Base-by-base conservation (phyloP, 495 filamentous ascomycete species). In the Penicillium arizonense region DNA sequence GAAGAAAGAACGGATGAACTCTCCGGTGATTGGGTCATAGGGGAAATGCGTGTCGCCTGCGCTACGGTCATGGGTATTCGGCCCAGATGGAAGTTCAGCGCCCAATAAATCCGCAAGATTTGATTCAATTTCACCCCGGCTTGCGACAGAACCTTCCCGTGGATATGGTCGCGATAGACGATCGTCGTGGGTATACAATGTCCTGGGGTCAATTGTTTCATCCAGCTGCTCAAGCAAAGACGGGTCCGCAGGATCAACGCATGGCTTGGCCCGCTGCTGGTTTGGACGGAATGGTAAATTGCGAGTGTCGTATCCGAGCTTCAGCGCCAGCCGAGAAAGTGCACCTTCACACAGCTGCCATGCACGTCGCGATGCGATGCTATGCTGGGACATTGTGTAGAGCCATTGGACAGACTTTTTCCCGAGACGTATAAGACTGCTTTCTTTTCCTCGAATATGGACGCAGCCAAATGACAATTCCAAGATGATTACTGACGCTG, bases 381-480 rank as follows among this genome's bases (percentile, higher is more conserved):
- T 79, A 18, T 71, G 68, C 21, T 72, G 60, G 10, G 79, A 72
- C 79, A 85, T 79, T 40, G 68, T 68, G 30, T 70, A 65, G 6
- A 86, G 67, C 81, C 82, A 85, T n/a, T 67, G 64, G 10, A 83
- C 68, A 9, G 75, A 76, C 46, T 83, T 84, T 40, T 83, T 82
- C 0, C 79, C 65, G 5, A 78, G 64, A 5, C 63, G 48, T 7
- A 85, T 58, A 11, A 83, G 65, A 0, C 65, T 67, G 0, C 62
- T 64, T 32, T 80, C 72, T 42, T 81, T 71, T 20, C 74, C 60
- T 13, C 79, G 81, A 39, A 76, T 69, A 56, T 86, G 83, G 36
- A 80, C 67, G 41, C 72, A 68, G 39, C 74, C 71, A 53, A 84
- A 82, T 2, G 82, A 80, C 30, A 85, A 64, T 56, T 87, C 85